Evolutionary conservation across 2,329 filamentous ascomycete genomes (phyloP).

Genomic region (Xylariaceae sp.): DNA sequence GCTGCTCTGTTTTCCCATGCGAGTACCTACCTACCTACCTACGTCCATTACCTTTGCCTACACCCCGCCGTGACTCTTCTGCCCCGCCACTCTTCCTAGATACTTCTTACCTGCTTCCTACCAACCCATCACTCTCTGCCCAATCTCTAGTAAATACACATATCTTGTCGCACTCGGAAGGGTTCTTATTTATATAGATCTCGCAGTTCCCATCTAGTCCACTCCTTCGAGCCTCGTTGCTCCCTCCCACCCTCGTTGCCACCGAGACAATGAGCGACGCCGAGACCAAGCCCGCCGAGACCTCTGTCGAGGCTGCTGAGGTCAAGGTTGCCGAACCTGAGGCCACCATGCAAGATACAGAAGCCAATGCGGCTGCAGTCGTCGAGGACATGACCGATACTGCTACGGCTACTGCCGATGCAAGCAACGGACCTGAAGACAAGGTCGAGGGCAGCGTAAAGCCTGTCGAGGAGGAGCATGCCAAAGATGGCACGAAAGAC

Average conservation of each 20-base stretch:
- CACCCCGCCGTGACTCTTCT: constrained; percentile 11
- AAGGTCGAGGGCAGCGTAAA: constrained; percentile 4
- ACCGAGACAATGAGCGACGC: constrained; percentile 27
- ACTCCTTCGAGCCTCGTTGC: too few species aligned
- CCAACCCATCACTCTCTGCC: too few species aligned
- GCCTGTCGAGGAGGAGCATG: constrained; percentile 5
- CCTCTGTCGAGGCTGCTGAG: background rate
- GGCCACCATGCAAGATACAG: background rate
- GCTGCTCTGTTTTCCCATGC: too few species aligned
- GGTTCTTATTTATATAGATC: too few species aligned
- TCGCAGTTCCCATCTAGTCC: too few species aligned
- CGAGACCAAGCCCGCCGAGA: constrained; percentile 28
- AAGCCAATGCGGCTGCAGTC: constrained; percentile 1
- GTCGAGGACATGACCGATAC: background rate
- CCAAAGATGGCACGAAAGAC: background rate
- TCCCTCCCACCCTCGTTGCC: too few species aligned
- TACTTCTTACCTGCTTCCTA: constrained; percentile 2
- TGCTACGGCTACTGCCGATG: background rate
- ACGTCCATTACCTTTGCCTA: constrained; percentile 1
- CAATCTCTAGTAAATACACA: too few species aligned
- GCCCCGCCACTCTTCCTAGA: constrained; percentile 9
- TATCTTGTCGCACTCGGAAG: too few species aligned
- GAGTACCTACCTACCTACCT: background rate
- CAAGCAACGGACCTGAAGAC: background rate
- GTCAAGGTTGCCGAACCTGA: constrained; percentile 3